A percentile compares a stretch with the other conserved stretches of the same genome.
Conservation (phyloP, 2,329 filamentous ascomycete genomes). For the Aspergillus fumigatiaffinis region DNA sequence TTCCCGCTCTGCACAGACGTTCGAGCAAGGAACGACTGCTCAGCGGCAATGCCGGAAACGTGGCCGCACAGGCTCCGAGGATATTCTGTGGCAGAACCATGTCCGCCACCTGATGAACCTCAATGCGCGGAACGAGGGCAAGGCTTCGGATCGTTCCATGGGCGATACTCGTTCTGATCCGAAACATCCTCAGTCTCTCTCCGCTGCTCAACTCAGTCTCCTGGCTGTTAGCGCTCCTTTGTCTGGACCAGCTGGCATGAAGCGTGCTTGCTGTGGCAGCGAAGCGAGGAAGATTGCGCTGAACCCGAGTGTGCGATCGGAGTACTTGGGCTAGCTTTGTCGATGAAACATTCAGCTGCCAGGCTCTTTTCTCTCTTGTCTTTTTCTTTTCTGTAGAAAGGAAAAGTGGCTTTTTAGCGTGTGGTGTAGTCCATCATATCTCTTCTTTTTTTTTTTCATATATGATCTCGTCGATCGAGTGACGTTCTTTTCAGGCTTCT, state of each 20-base stretch:
- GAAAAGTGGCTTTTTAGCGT: conserved; percentile 17
- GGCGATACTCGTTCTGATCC: conserved; percentile 29
- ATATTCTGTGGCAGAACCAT: conserved; percentile 34
- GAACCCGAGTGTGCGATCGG: conserved; percentile 30
- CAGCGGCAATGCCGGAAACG: conserved; percentile 35
- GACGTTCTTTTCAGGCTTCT: conserved; percentile 11
- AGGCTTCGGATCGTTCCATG: conserved; percentile 29
- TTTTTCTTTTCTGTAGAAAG: conserved; percentile 20
- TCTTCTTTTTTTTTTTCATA: conserved; percentile 8
- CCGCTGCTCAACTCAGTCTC: conserved; percentile 16
- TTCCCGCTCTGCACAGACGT: conserved; percentile 15
- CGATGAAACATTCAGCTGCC: neutral
- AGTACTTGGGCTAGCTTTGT: conserved; percentile 22
- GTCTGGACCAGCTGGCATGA: conserved; percentile 35
- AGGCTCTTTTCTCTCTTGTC: conserved; percentile 1
- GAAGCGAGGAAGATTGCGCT: conserved; percentile 36
- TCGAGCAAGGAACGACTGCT: conserved; percentile 8
- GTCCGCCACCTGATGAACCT: conserved; percentile 36
- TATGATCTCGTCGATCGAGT: conserved; percentile 19
- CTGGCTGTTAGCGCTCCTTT: conserved; percentile 24
- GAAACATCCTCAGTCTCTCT: conserved; percentile 10
- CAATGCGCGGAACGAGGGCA: conserved; percentile 20
- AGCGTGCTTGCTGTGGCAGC: conserved; percentile 40
- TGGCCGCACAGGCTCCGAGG: conserved; percentile 38
- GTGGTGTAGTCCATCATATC: conserved; percentile 16